Conservation (phyloP, 257 asterid species). For the Solanum acaule region DNA sequence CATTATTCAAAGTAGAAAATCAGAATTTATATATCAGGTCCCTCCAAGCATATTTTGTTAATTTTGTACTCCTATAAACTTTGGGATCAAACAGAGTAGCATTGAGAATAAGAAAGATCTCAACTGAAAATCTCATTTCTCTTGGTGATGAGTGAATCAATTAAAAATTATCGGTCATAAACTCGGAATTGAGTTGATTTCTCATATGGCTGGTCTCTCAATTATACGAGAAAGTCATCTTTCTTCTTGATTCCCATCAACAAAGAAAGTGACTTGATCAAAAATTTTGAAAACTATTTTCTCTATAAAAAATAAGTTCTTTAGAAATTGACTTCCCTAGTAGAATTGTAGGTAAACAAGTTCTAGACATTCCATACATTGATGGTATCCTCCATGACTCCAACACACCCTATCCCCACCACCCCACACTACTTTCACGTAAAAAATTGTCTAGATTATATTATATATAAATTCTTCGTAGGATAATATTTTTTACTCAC, state of each 20-base stretch:
- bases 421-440: background rate
- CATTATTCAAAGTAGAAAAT: constrained; percentile 7
- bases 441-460: background rate
- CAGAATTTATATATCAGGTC: background rate
- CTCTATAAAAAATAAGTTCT: background rate
- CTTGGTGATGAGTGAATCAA: background rate
- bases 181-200: background rate
- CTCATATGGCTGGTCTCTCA: background rate
- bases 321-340: background rate
- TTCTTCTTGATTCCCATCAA: background rate
- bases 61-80: background rate
- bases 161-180: background rate
- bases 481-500: background rate
- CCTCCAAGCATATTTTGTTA: background rate
- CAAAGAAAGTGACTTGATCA: background rate
- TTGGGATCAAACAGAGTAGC: background rate
- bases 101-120: background rate
- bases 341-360: background rate
- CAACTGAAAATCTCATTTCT: background rate
- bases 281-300: too few species aligned
- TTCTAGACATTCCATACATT: background rate
- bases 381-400: background rate
- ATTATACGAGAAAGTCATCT: background rate
- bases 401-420: too few species aligned
- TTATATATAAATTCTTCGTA: background rate